Evolutionary conservation across 108 stramenopile genomes (phyloP).

Genomic region (Cyclotella baltica): DNA sequence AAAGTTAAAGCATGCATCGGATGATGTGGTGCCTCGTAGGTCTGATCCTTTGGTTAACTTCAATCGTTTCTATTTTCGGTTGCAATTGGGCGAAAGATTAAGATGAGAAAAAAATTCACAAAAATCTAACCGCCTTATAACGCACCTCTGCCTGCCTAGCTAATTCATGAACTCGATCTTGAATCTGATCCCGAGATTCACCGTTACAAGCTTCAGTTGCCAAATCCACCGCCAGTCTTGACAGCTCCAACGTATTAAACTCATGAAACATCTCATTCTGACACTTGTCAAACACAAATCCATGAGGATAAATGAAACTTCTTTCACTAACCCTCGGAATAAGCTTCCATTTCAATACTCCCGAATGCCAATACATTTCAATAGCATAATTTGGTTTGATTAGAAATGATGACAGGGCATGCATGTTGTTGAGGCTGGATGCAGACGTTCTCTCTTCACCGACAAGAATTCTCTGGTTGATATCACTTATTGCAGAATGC

Average conservation of each 20-base stretch:
- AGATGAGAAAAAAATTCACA: background rate
- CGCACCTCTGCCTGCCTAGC: slow-evolving; percentile 49
- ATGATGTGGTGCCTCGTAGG: slow-evolving; percentile 34
- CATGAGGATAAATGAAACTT: slow-evolving; percentile 1
- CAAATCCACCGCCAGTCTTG: slow-evolving; percentile 33
- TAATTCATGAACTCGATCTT: slow-evolving; percentile 30
- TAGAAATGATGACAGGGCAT: slow-evolving; percentile 32
- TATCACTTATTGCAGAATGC: slow-evolving; percentile 21
- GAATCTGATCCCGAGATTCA: background rate
- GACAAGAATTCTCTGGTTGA: slow-evolving; percentile 13
- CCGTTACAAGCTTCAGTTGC: slow-evolving; percentile 28
- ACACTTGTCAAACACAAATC: background rate
- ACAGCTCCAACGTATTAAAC: slow-evolving; percentile 33
- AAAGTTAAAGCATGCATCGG: slow-evolving; percentile 53
- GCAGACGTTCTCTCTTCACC: background rate
- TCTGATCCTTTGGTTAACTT: slow-evolving; percentile 43
- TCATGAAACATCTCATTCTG: slow-evolving; percentile 32
- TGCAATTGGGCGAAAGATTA: background rate
- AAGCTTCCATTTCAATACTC: slow-evolving; percentile 32
- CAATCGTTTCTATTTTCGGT: slow-evolving; percentile 43
- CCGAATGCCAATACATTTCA: slow-evolving; percentile 25
- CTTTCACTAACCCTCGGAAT: background rate
- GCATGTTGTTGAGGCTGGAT: background rate
- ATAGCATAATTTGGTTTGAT: slow-evolving; percentile 32
- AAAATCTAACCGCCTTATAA: background rate